A percentile compares a stretch with the other conserved stretches of the same genome.
These are phyloP conservation scores for Fusarium nanum DNA, from an alignment of 2,329 filamentous ascomycete species.

Conservation along the genomic window DNA sequence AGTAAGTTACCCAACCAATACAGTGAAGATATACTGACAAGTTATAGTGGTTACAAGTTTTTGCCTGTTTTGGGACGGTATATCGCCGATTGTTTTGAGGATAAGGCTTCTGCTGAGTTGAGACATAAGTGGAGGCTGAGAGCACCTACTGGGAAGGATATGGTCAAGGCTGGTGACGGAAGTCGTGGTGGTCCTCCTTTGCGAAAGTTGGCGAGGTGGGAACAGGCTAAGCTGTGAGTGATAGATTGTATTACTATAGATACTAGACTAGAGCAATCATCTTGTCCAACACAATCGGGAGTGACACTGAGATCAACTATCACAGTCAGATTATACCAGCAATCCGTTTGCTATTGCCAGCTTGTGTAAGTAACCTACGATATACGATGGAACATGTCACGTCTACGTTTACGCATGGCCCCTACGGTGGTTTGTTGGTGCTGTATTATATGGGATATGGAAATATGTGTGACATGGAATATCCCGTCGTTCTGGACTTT, in stretches of 20 bases:
- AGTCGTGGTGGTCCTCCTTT: constrained; percentile 48
- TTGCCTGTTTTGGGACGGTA: constrained; percentile 36
- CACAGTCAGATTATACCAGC: not conserved
- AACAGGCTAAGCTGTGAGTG: constrained; percentile 46
- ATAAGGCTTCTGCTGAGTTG: constrained; percentile 45
- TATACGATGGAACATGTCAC: constrained; percentile 11
- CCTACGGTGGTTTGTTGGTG: constrained; percentile 39
- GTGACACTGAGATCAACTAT: not conserved
- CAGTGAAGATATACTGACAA: not conserved
- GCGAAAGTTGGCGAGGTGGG: constrained; percentile 38
- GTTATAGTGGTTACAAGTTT: constrained; percentile 37
- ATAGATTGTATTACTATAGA: not conserved
- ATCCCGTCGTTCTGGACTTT: constrained; percentile 18
- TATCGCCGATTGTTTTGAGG: constrained; percentile 50
- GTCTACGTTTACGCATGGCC: constrained; percentile 41
- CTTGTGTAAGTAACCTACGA: not conserved
- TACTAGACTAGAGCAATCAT: not conserved
- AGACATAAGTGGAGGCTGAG: constrained; percentile 49
- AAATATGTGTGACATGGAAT: constrained; percentile 35
- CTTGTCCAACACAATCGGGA: not conserved
- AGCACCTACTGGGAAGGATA: not conserved
- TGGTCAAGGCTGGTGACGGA: constrained; percentile 45
- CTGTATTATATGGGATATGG: constrained; percentile 38
- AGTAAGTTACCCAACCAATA: constrained; percentile 17
- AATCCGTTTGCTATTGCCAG: not conserved